phyloP scores from a whole-genome alignment of 441 rosid species.

The Gossypium schwendimanii region DNA sequence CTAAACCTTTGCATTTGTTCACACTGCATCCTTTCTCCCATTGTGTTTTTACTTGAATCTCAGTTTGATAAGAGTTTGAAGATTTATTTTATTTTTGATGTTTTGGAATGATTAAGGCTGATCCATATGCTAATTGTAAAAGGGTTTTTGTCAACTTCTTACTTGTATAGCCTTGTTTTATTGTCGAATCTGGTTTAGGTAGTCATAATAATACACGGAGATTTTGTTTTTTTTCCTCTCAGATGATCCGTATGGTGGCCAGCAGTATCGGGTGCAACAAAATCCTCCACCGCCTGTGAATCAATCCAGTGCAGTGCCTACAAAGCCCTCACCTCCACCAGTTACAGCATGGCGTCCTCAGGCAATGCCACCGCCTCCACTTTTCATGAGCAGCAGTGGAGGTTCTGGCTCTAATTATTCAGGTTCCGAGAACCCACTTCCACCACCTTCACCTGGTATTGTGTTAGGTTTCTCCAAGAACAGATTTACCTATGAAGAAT shows the following conservation, averaged over 20 bases:
- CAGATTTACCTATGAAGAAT: conserved; percentile 76
- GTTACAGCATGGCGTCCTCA: conserved; percentile 32
- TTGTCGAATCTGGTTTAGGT: not conserved
- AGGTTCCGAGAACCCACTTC: conserved; percentile 51
- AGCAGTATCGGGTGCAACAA: conserved; percentile 58
- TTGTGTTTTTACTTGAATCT: not conserved
- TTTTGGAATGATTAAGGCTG: not conserved
- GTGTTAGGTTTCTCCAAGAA: conserved; percentile 71
- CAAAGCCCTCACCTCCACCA: conserved; percentile 38
- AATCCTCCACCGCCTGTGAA: conserved; percentile 47
- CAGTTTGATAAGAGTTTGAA: not conserved
- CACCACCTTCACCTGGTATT: conserved; percentile 78
- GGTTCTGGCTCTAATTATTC: conserved; percentile 78
- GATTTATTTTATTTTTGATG: not conserved
- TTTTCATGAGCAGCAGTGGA: conserved; percentile 75
- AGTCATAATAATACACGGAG: not conserved
- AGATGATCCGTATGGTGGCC: conserved; percentile 59
- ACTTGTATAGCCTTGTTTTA: not conserved
- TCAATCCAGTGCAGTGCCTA: conserved; percentile 24
- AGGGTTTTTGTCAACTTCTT: not conserved
- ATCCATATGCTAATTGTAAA: not conserved
- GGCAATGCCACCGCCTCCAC: conserved; percentile 36
- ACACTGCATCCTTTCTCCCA: not conserved
- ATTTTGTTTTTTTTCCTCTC: conserved; percentile 7
- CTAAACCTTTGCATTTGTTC: not conserved